Base-by-base conservation (phyloP, 2,329 filamentous ascomycete species). In the Fusarium sp. region DNA sequence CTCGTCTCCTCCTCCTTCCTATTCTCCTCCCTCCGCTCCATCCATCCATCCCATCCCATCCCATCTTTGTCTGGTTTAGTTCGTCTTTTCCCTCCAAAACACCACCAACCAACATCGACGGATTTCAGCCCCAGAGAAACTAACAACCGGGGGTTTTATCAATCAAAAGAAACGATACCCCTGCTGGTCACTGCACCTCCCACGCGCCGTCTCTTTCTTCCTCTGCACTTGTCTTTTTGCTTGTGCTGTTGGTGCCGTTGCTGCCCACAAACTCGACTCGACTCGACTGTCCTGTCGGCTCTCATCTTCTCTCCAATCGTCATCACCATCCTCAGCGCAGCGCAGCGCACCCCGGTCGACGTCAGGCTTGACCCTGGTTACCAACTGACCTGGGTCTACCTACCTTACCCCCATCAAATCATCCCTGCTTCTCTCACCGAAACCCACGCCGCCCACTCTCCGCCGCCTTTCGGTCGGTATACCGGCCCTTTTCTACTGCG, bases 401-500 rank as follows among this genome's bases (percentile, higher is more conserved):
- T 51, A 60, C 66, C 71, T 17, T 35, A 75, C 67, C 65, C 66
- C 66, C 72, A 66, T 70, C 75, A 74, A 75, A 78, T 78, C 74
- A 78, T 71, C 74, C 74, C 72, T 75, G 74, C 76, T 56, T 69
- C 70, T 72, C 61, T 78, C 75, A 78, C 76, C 76, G 76, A 78
- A 78, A 77, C 67, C 59, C 53, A 53, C 69, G 63, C 66, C 63
- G 59, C 60, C 66, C 56, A 40, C 57, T 40, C 46, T 64, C 59
- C 51, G 57, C 60, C 60, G 46, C 46, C 44, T 49, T 49, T 66
- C 62, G 29, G 53, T 67, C 66, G 69, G 64, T 73, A 67, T 70
- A 71, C 60, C 64, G 67, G 62, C 40, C 66, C 66, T 59, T 69
- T 73, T 42, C 65, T 36, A 56, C 68, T 65, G 49, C 59, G 51